Evolutionary conservation across 768 basidiomycete species (phyloP), one percentile per base, ranked within the genome.

Genomic region (Daedaleopsis sinensis): DNA sequence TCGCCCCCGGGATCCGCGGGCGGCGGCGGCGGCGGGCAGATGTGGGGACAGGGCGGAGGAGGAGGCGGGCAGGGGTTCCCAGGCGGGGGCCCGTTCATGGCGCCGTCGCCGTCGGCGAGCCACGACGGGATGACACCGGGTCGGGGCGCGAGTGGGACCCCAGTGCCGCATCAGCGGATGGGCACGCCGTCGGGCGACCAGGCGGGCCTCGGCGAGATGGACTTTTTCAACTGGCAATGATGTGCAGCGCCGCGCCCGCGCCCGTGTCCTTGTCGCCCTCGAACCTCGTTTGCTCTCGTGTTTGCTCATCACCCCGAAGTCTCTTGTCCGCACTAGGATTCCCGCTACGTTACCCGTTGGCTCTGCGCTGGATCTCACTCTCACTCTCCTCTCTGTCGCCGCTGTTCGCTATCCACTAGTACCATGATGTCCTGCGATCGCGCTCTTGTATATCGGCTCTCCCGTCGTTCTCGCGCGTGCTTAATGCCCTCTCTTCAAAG

Each of bases 121-220:
- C 68, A 65, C 32, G 59, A 62, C 19, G 55, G 46, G 36, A 59
- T 63, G 62, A 58, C 58, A 36, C 73, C 79, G 51, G 57, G 53
- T 42, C 79, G 83, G 58, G 79, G 83, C 65, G 77, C 85, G 80
- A 78, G 81, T 37, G 76, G 73, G 49, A 86, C 85, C 47, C 79
- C 84, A 10, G 67, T 52, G 50, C 66, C 65, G 62, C 78, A 71
- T 15, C 81, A 81, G 63, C 77, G 76, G 60, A 74, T 77, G 64
- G 58, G 59, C 64, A 77, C 78, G 63, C 74, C 70, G 57, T 76
- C 78, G 59, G 72, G 75, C 57, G 70, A 84, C 67, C 77, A 76
- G 68, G 71, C 74, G 57, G 76, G 78, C 39, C 56, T 74, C 55
- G 77, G 70, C 67, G 86, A 87, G 57, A 82, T 84, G 66, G 85